These are phyloP conservation scores for Piper betle DNA, from an alignment of 164 flowering plant species.

Conservation along the genomic window DNA sequence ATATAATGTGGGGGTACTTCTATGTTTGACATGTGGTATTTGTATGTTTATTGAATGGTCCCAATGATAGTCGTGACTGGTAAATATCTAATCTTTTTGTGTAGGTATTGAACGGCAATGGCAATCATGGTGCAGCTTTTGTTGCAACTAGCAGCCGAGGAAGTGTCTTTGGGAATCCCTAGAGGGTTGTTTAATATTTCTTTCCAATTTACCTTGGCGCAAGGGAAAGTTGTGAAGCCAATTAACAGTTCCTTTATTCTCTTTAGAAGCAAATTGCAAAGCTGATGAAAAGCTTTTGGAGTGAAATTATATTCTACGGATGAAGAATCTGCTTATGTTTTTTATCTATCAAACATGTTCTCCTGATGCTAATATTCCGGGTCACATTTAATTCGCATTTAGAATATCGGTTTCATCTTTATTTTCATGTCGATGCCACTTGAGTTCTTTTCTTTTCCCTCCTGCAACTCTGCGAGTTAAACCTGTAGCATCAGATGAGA, in stretches of 20 bases:
- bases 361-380: background rate
- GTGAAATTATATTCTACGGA: background rate
- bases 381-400: background rate
- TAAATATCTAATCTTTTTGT: background rate
- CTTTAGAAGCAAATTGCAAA: background rate
- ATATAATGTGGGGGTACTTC: no score
- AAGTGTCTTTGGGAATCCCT: background rate
- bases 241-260: background rate
- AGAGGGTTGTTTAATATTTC: background rate
- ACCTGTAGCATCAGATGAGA: no score
- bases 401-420: no score
- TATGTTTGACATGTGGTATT: background rate
- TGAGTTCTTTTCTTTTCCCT: no score
- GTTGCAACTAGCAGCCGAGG: conserved; percentile 1
- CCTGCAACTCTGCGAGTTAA: no score
- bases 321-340: background rate
- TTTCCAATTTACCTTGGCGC: background rate
- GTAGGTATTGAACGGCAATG: conserved; percentile 1
- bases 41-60: background rate
- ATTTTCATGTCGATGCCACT: no score
- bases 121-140: background rate
- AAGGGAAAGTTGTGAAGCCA: background rate
- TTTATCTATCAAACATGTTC: background rate
- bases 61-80: background rate
- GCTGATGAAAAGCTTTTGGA: background rate